Base-by-base conservation (phyloP, 2,329 filamentous ascomycete genomes). In the Cladophialophora immunda region DNA sequence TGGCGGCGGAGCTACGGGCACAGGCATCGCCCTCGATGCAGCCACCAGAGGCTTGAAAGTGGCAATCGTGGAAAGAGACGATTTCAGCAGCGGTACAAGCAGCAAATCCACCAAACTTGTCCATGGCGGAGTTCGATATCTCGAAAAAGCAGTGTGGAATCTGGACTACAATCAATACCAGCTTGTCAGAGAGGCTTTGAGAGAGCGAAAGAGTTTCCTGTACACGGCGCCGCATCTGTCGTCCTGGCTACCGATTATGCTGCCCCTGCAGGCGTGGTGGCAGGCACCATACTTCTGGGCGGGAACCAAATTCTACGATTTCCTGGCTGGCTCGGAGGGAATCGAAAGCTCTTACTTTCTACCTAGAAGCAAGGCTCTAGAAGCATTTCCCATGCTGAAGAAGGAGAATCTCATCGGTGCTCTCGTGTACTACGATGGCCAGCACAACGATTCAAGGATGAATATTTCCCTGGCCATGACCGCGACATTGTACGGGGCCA, bases 361-460 rank as follows among this genome's bases (percentile, higher is more conserved):
- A 74, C 93, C 92, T 17, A 89, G 89, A 78, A 94, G 90, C 78
- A 94, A 94, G 80, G 92, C 92, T 11, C 83, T 96, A 67, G 92
- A 94, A 76, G 90, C 91, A 4, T 96, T 96, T 76, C 93, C 93
- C 8, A 95, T 96, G 92, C 80, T 96, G 71, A 94, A 92, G 81
- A 90, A 88, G 76, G 89, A 91, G 41, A 88, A 90, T 70, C 82
- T 96, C 13, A 86, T 93, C 50, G 93, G 93, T 66, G 92, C 92
- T 67, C 81, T 96, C 74, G 92, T 96, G 27, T 97, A 97, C 83
- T 96, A 96, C 77, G 92, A 97, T 80, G 93, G 93, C 73, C 92
- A 92, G 38, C 93, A 97, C 81, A 97, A 97, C 76, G 93, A 97
- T 78, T 95, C 92, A 19, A 88, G 93, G 58, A 96, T 97, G 92